Conservation (phyloP, 805 yeast species). For the Wickerhamiella hasegawae region DNA sequence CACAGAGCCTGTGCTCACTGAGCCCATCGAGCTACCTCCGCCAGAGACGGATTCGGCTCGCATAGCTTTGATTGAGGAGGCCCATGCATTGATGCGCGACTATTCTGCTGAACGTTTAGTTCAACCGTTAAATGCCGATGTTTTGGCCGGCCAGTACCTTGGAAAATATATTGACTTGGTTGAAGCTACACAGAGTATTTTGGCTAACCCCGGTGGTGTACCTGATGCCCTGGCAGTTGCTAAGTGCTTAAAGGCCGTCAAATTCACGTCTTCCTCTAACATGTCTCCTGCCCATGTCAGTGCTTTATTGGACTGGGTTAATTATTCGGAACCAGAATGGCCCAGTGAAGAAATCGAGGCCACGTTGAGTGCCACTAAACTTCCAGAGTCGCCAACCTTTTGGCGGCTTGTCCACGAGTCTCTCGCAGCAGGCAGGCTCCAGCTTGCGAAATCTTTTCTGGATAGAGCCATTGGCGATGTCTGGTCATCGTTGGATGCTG, state of each 20-base stretch:
- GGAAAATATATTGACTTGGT: constrained; percentile 5
- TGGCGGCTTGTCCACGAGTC: background rate
- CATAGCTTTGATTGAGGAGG: constrained; percentile 3
- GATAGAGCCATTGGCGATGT: background rate
- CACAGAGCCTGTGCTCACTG: background rate
- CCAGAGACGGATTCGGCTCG: background rate
- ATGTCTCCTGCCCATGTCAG: background rate
- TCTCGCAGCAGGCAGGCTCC: background rate
- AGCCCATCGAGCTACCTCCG: background rate
- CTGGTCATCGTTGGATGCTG: background rate
- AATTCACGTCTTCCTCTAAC: constrained; percentile 1
- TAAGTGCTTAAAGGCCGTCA: constrained; percentile 5
- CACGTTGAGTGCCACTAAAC: background rate
- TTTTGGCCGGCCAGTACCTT: constrained; percentile 5
- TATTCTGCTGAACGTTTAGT: constrained; percentile 7
- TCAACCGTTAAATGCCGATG: constrained; percentile 6
- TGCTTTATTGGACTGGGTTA: background rate
- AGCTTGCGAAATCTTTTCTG: background rate
- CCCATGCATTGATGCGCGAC: constrained; percentile 8
- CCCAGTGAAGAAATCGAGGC: background rate
- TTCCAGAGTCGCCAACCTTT: background rate
- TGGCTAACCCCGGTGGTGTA: constrained; percentile 5
- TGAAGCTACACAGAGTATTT: background rate
- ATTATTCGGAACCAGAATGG: background rate
- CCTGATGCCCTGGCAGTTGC: constrained; percentile 8